A percentile compares a stretch with the other conserved stretches of the same genome.
Evolutionary conservation across 257 asterid species (phyloP).

Genomic region (Striga asiatica): DNA sequence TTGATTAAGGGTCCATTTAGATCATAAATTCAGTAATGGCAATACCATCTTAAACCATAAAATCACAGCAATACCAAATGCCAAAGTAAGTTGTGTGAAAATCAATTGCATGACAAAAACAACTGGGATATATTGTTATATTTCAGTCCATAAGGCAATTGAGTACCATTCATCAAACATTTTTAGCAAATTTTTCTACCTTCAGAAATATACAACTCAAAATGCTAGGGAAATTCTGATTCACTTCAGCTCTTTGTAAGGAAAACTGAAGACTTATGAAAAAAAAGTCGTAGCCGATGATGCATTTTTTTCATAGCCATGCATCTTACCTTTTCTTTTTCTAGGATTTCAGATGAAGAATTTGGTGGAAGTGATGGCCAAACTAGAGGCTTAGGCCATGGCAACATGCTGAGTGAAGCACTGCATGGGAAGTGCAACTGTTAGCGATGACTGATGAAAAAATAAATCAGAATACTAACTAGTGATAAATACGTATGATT

Average conservation of each 20-base stretch:
- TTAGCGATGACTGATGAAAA: conserved; percentile 12
- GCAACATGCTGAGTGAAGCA: conserved; percentile 95
- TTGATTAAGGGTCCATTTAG: background rate
- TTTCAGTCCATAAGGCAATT: conserved; percentile 2
- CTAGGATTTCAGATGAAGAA: conserved; percentile 79
- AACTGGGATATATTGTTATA: no score
- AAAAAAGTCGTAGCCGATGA: background rate
- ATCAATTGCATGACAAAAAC: conserved; percentile 3
- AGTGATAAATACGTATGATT: background rate
- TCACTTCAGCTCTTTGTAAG: background rate
- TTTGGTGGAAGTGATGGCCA: conserved; percentile 95
- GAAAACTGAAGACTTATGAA: background rate
- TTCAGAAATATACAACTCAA: background rate
- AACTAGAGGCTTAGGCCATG: conserved; percentile 96
- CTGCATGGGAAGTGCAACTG: conserved; percentile 32
- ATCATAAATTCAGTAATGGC: background rate
- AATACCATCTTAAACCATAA: conserved; percentile 2
- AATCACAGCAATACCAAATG: background rate
- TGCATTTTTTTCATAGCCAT: conserved; percentile 10
- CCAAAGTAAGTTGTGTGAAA: background rate
- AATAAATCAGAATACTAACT: conserved; percentile 16
- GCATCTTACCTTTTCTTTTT: conserved; percentile 78
- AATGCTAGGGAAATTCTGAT: background rate
- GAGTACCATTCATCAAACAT: background rate
- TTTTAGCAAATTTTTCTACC: background rate